Percentiles rank a stretch among this genome's conserved stretches.
phyloP scores from a whole-genome alignment of 495 filamentous ascomycete genomes.

The Usnea hakonensis region DNA sequence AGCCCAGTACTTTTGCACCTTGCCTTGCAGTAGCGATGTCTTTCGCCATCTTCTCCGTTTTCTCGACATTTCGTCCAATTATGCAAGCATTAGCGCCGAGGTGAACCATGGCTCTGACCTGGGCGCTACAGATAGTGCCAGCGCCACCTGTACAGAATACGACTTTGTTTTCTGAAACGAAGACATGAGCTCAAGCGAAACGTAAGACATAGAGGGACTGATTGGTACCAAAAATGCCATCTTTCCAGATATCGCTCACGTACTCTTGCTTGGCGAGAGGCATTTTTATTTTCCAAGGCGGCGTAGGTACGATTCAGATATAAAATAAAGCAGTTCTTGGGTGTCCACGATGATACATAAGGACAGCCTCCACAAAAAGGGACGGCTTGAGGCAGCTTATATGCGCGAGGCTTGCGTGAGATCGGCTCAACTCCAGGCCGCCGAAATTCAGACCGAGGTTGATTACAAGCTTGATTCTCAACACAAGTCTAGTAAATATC shows the following conservation, averaged over 20 bases:
- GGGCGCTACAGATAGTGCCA: constrained; percentile 86
- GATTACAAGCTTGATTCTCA: neutral
- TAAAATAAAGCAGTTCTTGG: neutral
- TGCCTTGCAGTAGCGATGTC: constrained; percentile 71
- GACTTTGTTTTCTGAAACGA: constrained; percentile 64
- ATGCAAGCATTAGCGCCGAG: constrained; percentile 93
- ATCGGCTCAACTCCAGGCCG: neutral
- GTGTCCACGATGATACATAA: neutral
- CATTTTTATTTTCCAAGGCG: constrained; percentile 39
- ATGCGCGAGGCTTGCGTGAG: neutral
- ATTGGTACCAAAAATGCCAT: constrained; percentile 67
- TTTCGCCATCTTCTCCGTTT: constrained; percentile 70
- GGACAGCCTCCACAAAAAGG: neutral
- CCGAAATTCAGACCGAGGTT: neutral
- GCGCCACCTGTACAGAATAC: constrained; percentile 94
- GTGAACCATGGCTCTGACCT: constrained; percentile 82
- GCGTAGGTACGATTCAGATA: too few relatives aligned
- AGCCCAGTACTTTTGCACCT: constrained; percentile 76
- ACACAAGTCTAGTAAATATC: too few relatives aligned
- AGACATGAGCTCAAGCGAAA: neutral
- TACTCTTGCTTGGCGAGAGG: constrained; percentile 63
- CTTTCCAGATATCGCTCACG: constrained; percentile 72
- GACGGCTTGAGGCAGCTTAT: neutral
- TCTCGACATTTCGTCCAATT: constrained; percentile 81
- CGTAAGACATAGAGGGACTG: neutral